Evolutionary conservation across 305 asterid species (phyloP).

Genomic region (Fraxinus floribunda): DNA sequence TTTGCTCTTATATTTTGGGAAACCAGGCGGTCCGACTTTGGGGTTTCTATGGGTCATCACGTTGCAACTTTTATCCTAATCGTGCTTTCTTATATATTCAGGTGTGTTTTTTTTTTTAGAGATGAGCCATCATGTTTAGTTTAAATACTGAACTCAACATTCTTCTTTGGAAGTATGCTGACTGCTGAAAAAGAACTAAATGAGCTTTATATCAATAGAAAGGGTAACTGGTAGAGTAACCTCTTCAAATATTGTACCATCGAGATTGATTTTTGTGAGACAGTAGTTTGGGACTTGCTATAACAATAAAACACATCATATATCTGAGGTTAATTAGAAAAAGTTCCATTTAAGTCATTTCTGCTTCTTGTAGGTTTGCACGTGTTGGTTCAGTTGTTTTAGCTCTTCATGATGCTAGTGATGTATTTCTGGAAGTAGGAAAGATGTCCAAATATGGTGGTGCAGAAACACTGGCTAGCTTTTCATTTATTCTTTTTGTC

Average conservation of each 20-base stretch:
- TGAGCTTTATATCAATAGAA: background rate
- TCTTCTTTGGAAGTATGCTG: background rate
- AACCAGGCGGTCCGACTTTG: slow-evolving; percentile 90
- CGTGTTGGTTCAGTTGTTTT: slow-evolving; percentile 82
- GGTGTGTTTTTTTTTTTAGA: slow-evolving; percentile 45
- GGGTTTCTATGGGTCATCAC: slow-evolving; percentile 92
- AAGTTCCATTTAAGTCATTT: background rate
- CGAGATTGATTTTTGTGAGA: background rate
- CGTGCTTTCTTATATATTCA: slow-evolving; percentile 58
- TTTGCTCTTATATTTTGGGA: slow-evolving; percentile 95
- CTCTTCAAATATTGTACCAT: background rate
- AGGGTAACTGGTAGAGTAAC: background rate
- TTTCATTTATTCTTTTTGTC: slow-evolving; percentile 69
- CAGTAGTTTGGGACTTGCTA: background rate
- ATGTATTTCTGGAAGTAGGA: slow-evolving; percentile 79
- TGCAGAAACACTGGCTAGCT: slow-evolving; percentile 72
- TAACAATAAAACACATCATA: background rate
- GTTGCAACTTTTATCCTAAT: slow-evolving; percentile 74
- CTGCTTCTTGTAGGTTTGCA: slow-evolving; percentile 63
- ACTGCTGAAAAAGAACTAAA: background rate
- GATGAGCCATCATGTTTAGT: background rate
- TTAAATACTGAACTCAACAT: background rate
- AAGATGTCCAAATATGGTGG: slow-evolving; percentile 98
- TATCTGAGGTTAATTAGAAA: background rate
- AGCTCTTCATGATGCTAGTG: slow-evolving; percentile 95